Percentiles rank a stretch among this genome's conserved stretches.
These are phyloP conservation scores for Trichoderma sp. DNA, from an alignment of 2,329 filamentous ascomycete genomes.

Conservation along the genomic window DNA sequence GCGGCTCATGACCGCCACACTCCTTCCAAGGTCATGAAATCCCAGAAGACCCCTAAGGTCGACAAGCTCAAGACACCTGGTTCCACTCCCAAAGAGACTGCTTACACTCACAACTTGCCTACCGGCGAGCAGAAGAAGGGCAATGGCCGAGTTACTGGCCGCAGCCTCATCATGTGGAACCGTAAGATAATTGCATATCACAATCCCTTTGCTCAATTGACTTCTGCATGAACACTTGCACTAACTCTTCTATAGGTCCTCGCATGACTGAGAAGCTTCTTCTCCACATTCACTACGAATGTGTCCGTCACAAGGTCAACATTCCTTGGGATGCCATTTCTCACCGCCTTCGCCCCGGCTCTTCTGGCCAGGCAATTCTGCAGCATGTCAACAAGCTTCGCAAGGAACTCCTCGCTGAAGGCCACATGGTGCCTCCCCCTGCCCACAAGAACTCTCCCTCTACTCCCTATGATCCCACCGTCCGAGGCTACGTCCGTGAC, in stretches of 20 bases:
- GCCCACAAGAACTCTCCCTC: constrained; percentile 28
- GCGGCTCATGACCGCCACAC: constrained; percentile 18
- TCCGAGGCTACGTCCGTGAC: constrained; percentile 37
- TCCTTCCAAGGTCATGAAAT: constrained; percentile 19
- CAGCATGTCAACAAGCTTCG: constrained; percentile 40
- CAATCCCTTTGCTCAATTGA: not conserved
- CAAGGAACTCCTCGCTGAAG: constrained; percentile 35
- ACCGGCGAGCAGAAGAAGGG: constrained; percentile 27
- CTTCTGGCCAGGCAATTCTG: constrained; percentile 37
- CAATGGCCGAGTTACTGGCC: constrained; percentile 34
- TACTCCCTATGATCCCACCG: constrained; percentile 23
- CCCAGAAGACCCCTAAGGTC: not conserved
- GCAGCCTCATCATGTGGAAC: constrained; percentile 43
- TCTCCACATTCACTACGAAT: constrained; percentile 42
- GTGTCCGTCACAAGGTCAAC: constrained; percentile 29
- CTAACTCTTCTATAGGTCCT: constrained; percentile 33
- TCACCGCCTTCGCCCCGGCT: constrained; percentile 41
- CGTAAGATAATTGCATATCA: constrained; percentile 33
- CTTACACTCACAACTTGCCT: constrained; percentile 28
- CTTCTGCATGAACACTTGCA: not conserved
- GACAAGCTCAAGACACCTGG: not conserved
- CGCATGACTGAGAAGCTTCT: constrained; percentile 47
- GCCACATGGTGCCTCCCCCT: constrained; percentile 42
- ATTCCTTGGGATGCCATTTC: constrained; percentile 42
- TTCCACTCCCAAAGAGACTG: constrained; percentile 20